Evolutionary conservation across 139 green algal species (phyloP).

Genomic region (Chlorella vulgaris): DNA sequence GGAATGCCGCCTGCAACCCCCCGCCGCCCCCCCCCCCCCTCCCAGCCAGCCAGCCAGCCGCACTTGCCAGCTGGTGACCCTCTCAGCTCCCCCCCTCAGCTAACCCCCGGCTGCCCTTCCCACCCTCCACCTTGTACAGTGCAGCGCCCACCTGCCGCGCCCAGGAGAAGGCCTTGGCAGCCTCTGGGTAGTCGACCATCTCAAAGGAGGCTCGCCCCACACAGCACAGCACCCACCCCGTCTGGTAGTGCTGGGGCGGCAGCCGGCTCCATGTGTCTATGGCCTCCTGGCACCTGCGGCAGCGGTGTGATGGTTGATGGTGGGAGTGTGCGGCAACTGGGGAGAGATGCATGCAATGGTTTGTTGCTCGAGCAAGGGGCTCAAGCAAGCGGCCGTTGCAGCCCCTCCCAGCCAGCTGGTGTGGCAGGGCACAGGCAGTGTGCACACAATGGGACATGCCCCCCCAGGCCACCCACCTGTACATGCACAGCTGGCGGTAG

Average conservation of each 20-base stretch:
- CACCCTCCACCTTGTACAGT: too few relatives aligned
- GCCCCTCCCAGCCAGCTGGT: background rate
- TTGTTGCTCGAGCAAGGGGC: too few relatives aligned
- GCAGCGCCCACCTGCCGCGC: conserved; percentile 44
- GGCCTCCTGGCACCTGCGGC: conserved; percentile 62
- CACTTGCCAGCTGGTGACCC: too few relatives aligned
- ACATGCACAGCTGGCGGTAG: conserved; percentile 72
- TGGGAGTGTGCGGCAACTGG: background rate
- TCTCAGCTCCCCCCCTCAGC: background rate
- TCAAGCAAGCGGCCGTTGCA: background rate
- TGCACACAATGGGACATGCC: too few relatives aligned
- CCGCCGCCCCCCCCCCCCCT: too few relatives aligned
- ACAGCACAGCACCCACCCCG: conserved; percentile 80
- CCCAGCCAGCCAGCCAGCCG: too few relatives aligned
- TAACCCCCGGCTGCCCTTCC: too few relatives aligned
- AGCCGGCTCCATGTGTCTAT: conserved; percentile 68
- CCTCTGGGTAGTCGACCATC: conserved; percentile 82
- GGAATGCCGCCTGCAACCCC: too few relatives aligned
- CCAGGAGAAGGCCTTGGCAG: conserved; percentile 71
- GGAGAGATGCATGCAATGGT: too few relatives aligned
- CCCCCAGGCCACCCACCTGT: conserved; percentile 37
- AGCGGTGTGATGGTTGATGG: background rate
- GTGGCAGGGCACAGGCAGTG: background rate
- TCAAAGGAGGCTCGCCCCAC: conserved; percentile 87
- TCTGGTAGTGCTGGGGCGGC: conserved; percentile 69